Evolutionary conservation across 148 eudicot species (phyloP).

Genomic region (Diospyros kaki): DNA sequence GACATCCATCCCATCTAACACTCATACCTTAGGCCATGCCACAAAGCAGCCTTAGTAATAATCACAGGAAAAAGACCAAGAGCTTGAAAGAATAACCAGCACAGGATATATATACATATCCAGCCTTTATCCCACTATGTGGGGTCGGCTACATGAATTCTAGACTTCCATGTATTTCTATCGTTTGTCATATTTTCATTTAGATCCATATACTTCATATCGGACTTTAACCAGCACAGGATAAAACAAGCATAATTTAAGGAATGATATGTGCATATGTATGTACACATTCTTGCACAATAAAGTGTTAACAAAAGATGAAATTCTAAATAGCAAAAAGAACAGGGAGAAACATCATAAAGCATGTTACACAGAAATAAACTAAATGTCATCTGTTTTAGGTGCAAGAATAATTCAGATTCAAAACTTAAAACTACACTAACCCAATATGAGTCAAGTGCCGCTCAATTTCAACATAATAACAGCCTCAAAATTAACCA

Average conservation of each 20-base stretch:
- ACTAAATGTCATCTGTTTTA: background rate
- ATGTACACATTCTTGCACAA: background rate
- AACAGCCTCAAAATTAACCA: background rate
- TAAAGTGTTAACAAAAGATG: background rate
- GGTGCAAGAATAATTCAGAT: background rate
- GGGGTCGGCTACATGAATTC: too few species aligned
- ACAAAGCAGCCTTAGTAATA: background rate
- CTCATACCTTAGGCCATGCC: background rate
- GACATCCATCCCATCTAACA: too few species aligned
- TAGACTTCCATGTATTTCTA: too few species aligned
- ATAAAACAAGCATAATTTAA: background rate
- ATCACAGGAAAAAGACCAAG: background rate
- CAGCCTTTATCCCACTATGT: too few species aligned
- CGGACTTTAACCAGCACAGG: background rate
- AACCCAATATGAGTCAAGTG: background rate
- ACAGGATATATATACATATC: too few species aligned
- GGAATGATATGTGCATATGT: too few species aligned
- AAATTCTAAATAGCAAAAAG: background rate
- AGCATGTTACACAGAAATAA: background rate
- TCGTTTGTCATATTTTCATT: too few species aligned
- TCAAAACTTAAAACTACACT: background rate
- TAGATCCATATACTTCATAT: too few species aligned
- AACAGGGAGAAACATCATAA: background rate
- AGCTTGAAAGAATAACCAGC: background rate
- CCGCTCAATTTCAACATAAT: background rate